Evolutionary conservation across 2,329 filamentous ascomycete genomes (phyloP).

Genomic region (Talaromyces sp.): DNA sequence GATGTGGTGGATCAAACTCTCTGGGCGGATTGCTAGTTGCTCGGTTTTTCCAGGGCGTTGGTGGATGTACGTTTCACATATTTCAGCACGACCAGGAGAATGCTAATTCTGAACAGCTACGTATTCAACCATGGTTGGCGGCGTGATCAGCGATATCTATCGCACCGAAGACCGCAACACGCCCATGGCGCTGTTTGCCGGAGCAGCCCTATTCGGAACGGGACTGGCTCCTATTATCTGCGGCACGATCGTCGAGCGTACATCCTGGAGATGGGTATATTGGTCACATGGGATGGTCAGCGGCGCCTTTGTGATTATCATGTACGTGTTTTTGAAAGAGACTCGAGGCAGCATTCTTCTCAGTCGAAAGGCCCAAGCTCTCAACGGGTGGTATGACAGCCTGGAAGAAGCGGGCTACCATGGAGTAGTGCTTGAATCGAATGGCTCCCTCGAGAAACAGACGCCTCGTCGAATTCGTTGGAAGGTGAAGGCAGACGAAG

Average conservation of each 20-base stretch:
- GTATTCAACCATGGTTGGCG: slow-evolving; percentile 88
- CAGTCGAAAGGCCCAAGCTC: slow-evolving; percentile 62
- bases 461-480: slow-evolving; percentile 61
- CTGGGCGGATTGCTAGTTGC: slow-evolving; percentile 70
- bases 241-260: slow-evolving; percentile 19
- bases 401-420: slow-evolving; percentile 62
- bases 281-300: slow-evolving; percentile 66
- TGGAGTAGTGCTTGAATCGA: slow-evolving; percentile 46
- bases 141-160: slow-evolving; percentile 83
- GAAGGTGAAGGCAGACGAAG: slow-evolving; percentile 74
- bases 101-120: slow-evolving; percentile 33
- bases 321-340: slow-evolving; percentile 71
- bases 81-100: not conserved
- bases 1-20: slow-evolving; percentile 65
- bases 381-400: slow-evolving; percentile 76
- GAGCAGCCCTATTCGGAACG: slow-evolving; percentile 64
- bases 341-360: slow-evolving; percentile 77
- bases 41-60: slow-evolving; percentile 72
- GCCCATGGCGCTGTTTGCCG: slow-evolving; percentile 86
- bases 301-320: slow-evolving; percentile 56
- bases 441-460: slow-evolving; percentile 23
- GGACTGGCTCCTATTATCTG: slow-evolving; percentile 21
- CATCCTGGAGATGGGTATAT: slow-evolving; percentile 25
- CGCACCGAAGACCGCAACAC: slow-evolving; percentile 73
- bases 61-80: slow-evolving; percentile 54